These are phyloP conservation scores for Lathyrus aphaca DNA, from an alignment of 306 rosid genomes.

Conservation along the genomic window DNA sequence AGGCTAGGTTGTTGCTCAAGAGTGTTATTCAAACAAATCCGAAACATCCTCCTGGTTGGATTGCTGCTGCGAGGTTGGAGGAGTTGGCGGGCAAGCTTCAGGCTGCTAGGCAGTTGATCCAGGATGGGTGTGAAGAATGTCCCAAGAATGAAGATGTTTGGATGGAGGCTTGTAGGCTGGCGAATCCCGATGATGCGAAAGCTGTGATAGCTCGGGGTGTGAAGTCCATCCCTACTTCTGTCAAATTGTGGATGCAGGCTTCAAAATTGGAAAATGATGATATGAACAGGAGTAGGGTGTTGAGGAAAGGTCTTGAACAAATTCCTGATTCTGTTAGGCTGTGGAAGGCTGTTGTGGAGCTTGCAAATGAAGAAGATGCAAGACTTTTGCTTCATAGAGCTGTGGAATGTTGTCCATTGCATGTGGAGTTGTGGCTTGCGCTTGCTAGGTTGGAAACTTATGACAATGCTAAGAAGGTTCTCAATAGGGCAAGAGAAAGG, in stretches of 20 bases:
- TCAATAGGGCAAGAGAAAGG: slow-evolving; percentile 80
- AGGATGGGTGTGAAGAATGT: slow-evolving; percentile 89
- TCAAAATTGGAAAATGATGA: slow-evolving; percentile 79
- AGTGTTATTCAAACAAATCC: slow-evolving; percentile 91
- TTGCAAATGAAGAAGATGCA: slow-evolving; percentile 86
- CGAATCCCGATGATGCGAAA: slow-evolving; percentile 87
- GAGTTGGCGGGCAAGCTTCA: slow-evolving; percentile 88
- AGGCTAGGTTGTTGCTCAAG: slow-evolving; percentile 80
- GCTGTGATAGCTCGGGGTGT: slow-evolving; percentile 84
- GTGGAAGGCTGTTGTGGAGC: slow-evolving; percentile 97
- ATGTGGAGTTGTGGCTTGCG: slow-evolving; percentile 92
- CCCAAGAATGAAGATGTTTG: slow-evolving; percentile 89
- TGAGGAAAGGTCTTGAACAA: slow-evolving; percentile 85
- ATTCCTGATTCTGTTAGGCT: slow-evolving; percentile 91
- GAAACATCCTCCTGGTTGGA: slow-evolving; percentile 90
- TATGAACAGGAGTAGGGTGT: slow-evolving; percentile 67
- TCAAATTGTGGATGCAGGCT: slow-evolving; percentile 90
- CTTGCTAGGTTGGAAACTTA: slow-evolving; percentile 87
- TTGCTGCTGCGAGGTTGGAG: slow-evolving; percentile 88
- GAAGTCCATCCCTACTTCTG: slow-evolving; percentile 77
- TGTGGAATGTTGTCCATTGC: slow-evolving; percentile 87
- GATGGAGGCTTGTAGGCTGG: slow-evolving; percentile 88
- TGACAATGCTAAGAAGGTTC: slow-evolving; percentile 80
- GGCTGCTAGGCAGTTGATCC: slow-evolving; percentile 77
- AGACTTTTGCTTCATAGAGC: slow-evolving; percentile 85